phyloP scores from a whole-genome alignment of 2,329 filamentous ascomycete species.

The Monosporascus sp. region DNA sequence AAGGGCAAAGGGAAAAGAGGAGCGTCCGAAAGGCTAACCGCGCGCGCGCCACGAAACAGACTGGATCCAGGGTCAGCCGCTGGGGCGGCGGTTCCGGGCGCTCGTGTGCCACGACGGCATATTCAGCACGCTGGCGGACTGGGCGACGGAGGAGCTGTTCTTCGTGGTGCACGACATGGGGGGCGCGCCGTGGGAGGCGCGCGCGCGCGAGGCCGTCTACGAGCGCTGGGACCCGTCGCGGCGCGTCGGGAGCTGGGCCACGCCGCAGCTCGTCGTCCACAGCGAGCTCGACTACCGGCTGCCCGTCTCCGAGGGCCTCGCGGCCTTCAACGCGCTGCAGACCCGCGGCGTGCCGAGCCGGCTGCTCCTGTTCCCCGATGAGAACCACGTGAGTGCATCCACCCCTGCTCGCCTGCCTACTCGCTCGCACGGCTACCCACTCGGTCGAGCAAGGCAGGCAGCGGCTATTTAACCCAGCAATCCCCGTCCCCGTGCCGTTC shows the following conservation, averaged over 20 bases:
- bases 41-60: conserved; percentile 42
- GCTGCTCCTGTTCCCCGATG: conserved; percentile 76
- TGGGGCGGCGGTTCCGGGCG: conserved; percentile 81
- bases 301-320: conserved; percentile 76
- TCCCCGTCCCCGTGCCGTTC: conserved; percentile 34
- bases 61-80: conserved; percentile 84
- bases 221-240: conserved; percentile 66
- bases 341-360: conserved; percentile 69
- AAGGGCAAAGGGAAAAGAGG: background rate
- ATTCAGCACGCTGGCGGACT: conserved; percentile 66
- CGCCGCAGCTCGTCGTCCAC: conserved; percentile 83
- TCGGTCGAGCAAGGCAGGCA: conserved; percentile 39
- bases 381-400: conserved; percentile 47
- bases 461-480: no score
- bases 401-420: conserved; percentile 30
- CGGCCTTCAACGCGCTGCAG: conserved; percentile 83
- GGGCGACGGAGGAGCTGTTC: conserved; percentile 64
- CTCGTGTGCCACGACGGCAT: conserved; percentile 86
- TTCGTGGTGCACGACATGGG: conserved; percentile 66
- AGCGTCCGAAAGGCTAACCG: background rate
- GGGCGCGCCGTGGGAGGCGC: conserved; percentile 56
- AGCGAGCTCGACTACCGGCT: conserved; percentile 86
- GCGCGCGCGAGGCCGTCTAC: conserved; percentile 46
- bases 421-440: conserved; percentile 51
- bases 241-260: conserved; percentile 67